Evolutionary conservation across 352 stramenopile genomes (phyloP).

Genomic region (Phytophthora sp.): DNA sequence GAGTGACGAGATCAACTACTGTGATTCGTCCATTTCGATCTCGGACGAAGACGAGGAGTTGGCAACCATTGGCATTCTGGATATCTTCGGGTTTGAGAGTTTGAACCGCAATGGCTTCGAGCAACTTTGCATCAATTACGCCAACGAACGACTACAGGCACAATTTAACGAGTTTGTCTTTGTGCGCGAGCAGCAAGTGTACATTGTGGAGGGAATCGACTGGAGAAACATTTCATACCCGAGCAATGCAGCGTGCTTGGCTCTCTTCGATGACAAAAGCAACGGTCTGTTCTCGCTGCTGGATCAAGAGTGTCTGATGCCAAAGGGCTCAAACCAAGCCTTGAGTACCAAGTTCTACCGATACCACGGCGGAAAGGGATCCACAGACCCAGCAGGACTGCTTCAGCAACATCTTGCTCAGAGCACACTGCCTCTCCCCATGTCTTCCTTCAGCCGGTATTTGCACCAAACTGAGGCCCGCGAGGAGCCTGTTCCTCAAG

Average conservation of each 20-base stretch:
- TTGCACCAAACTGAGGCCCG: slow-evolving; percentile 42
- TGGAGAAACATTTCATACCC: slow-evolving; percentile 83
- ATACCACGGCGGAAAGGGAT: slow-evolving; percentile 51
- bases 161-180: slow-evolving; percentile 93
- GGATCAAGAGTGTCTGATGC: slow-evolving; percentile 86
- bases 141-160: slow-evolving; percentile 83
- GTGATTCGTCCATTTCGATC: slow-evolving; percentile 46
- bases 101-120: slow-evolving; percentile 86
- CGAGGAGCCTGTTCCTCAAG: slow-evolving; percentile 38
- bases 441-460: slow-evolving; percentile 77
- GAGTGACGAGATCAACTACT: slow-evolving; percentile 84
- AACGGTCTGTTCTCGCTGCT: slow-evolving; percentile 83
- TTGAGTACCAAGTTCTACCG: slow-evolving; percentile 85
- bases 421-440: slow-evolving; percentile 59
- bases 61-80: slow-evolving; percentile 84
- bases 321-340: slow-evolving; percentile 83
- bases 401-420: slow-evolving; percentile 50
- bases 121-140: slow-evolving; percentile 90
- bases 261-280: slow-evolving; percentile 83
- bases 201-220: slow-evolving; percentile 86
- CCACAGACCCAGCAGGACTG: slow-evolving; percentile 33
- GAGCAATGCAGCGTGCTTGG: slow-evolving; percentile 81
- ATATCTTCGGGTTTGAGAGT: slow-evolving; percentile 92
- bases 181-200: slow-evolving; percentile 85
- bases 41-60: slow-evolving; percentile 56